Conservation (phyloP, 1,284 basidiomycete species). For the Microbotryum saponariae region DNA sequence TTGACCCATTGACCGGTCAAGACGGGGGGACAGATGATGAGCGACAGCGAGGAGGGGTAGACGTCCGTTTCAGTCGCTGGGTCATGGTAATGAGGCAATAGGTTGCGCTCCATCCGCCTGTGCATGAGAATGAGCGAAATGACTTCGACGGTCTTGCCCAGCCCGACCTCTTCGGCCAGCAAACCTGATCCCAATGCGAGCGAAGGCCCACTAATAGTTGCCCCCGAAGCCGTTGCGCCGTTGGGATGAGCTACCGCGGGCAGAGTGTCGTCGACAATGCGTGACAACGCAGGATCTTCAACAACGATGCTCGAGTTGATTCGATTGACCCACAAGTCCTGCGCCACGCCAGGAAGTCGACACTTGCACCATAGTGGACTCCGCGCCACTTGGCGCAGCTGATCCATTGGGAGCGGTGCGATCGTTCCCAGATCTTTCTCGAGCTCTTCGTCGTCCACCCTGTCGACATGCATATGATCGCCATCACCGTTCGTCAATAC, state of each 20-base stretch:
- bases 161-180: conserved; percentile 42
- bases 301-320: conserved; percentile 1
- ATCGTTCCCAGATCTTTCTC: neutral
- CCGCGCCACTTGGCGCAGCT: neutral
- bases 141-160: conserved; percentile 44
- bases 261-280: neutral
- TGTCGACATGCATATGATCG: neutral
- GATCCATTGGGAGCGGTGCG: conserved; percentile 4
- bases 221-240: neutral
- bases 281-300: neutral
- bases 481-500: neutral
- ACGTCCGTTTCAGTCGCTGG: conserved; percentile 21
- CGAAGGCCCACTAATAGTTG: neutral
- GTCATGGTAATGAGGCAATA: conserved; percentile 25
- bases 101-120: conserved; percentile 15
- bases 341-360: neutral
- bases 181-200: conserved; percentile 7
- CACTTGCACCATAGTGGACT: conserved; percentile 29
- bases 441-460: conserved; percentile 2
- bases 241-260: neutral
- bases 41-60: conserved; percentile 28
- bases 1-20: conserved; percentile 33
- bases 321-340: conserved; percentile 18
- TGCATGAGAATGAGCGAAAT: conserved; percentile 38
- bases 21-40: conserved; percentile 33